phyloP scores from a whole-genome alignment of 352 stramenopile genomes.

The Phytophthora europaea region DNA sequence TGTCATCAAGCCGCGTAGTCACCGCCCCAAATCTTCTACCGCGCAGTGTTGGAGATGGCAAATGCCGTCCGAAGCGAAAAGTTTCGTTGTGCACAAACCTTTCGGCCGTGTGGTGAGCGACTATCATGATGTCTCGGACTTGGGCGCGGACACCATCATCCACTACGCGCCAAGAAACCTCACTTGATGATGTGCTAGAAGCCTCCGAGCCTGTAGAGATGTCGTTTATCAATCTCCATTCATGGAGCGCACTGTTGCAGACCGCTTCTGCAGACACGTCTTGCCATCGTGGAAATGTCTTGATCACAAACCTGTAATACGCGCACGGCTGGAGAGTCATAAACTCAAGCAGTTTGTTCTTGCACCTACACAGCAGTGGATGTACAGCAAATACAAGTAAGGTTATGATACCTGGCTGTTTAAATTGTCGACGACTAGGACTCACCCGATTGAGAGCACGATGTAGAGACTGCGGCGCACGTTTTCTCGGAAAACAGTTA shows the following conservation, averaged over 20 bases:
- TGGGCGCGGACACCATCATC: conserved; percentile 13
- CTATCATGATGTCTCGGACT: conserved; percentile 35
- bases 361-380: conserved; percentile 29
- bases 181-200: background rate
- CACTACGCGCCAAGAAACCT: background rate
- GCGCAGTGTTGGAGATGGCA: conserved; percentile 16
- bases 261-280: conserved; percentile 47
- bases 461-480: conserved; percentile 65
- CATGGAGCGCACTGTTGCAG: conserved; percentile 41
- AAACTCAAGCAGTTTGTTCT: conserved; percentile 46
- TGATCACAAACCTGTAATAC: conserved; percentile 58
- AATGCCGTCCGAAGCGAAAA: background rate
- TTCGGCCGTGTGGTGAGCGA: conserved; percentile 27
- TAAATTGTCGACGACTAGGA: background rate
- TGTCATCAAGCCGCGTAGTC: conserved; percentile 56
- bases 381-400: background rate
- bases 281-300: conserved; percentile 52
- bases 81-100: background rate
- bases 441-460: conserved; percentile 61
- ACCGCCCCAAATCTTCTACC: conserved; percentile 36
- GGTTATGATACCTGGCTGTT: background rate
- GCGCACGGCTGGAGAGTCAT: conserved; percentile 49
- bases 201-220: background rate
- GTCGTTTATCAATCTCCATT: conserved; percentile 28
- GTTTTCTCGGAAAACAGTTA: conserved; percentile 62